phyloP scores from a whole-genome alignment of 1,284 basidiomycete species.

The Boletus chippewaensis region DNA sequence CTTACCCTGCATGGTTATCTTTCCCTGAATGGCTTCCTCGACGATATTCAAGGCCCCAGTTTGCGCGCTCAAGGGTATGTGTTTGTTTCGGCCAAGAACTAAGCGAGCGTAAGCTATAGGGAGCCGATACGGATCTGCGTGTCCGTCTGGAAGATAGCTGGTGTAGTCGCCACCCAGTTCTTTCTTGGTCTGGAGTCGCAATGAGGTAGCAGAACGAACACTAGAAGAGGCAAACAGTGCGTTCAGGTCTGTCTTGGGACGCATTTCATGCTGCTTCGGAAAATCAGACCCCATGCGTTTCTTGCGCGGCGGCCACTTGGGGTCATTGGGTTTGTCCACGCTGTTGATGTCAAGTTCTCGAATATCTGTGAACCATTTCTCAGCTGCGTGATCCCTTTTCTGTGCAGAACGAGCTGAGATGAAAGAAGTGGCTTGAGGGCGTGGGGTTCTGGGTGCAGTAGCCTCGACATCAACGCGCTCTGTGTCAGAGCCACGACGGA shows the following conservation, averaged over 20 bases:
- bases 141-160: constrained; percentile 33
- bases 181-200: constrained; percentile 25
- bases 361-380: constrained; percentile 23
- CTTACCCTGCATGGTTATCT: constrained; percentile 13
- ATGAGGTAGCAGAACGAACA: constrained; percentile 1
- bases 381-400: constrained; percentile 20
- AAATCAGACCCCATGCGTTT: constrained; percentile 1
- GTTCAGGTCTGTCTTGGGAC: constrained; percentile 24
- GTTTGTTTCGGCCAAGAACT: constrained; percentile 39
- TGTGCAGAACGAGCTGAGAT: constrained; percentile 23
- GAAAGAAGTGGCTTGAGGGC: constrained; percentile 17
- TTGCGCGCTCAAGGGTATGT: constrained; percentile 35
- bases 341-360: constrained; percentile 19
- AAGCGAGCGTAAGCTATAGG: constrained; percentile 39
- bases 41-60: constrained; percentile 31
- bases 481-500: constrained; percentile 2
- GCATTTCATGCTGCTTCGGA: constrained; percentile 19
- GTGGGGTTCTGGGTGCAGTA: neutral
- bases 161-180: constrained; percentile 49
- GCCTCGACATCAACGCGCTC: neutral
- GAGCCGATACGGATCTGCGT: constrained; percentile 15
- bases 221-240: constrained; percentile 19
- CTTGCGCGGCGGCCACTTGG: constrained; percentile 2
- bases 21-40: constrained; percentile 16
- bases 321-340: neutral